Evolutionary conservation across 2,329 filamentous ascomycete genomes (phyloP).

Genomic region (Claviceps africana): DNA sequence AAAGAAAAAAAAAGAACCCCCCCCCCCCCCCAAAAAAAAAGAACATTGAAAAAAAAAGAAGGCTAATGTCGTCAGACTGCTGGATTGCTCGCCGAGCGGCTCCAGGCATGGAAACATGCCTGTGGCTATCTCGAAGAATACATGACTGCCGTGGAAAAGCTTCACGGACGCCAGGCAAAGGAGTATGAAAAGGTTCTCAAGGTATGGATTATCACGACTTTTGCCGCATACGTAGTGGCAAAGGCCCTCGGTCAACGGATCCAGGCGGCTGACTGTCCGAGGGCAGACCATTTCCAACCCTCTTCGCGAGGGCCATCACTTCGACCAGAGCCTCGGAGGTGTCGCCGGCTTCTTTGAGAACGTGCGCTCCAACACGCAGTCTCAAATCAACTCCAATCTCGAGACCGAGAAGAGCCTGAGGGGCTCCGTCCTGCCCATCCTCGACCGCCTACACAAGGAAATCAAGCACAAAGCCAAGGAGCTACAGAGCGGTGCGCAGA

Average conservation of each 20-base stretch:
- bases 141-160: slow-evolving; percentile 69
- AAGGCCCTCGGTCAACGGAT: too few relatives aligned
- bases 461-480: slow-evolving; percentile 96
- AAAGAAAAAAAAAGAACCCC: too few relatives aligned
- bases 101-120: slow-evolving; percentile 93
- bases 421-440: slow-evolving; percentile 69
- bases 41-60: too few relatives aligned
- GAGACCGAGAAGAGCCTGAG: slow-evolving; percentile 89
- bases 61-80: slow-evolving; percentile 43
- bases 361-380: slow-evolving; percentile 83
- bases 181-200: slow-evolving; percentile 94
- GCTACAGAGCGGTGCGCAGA: slow-evolving; percentile 63
- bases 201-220: slow-evolving; percentile 27
- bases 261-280: not conserved
- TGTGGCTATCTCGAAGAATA: slow-evolving; percentile 87
- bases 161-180: slow-evolving; percentile 72
- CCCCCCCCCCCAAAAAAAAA: too few relatives aligned
- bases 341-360: slow-evolving; percentile 88
- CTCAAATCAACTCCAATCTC: slow-evolving; percentile 72
- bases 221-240: not conserved
- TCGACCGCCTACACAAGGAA: slow-evolving; percentile 84
- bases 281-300: slow-evolving; percentile 69
- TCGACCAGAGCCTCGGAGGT: slow-evolving; percentile 78
- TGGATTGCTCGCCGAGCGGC: slow-evolving; percentile 70
- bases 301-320: slow-evolving; percentile 81